Base-by-base conservation (phyloP, 2,329 filamentous ascomycete species). In the Cercospora sojina region DNA sequence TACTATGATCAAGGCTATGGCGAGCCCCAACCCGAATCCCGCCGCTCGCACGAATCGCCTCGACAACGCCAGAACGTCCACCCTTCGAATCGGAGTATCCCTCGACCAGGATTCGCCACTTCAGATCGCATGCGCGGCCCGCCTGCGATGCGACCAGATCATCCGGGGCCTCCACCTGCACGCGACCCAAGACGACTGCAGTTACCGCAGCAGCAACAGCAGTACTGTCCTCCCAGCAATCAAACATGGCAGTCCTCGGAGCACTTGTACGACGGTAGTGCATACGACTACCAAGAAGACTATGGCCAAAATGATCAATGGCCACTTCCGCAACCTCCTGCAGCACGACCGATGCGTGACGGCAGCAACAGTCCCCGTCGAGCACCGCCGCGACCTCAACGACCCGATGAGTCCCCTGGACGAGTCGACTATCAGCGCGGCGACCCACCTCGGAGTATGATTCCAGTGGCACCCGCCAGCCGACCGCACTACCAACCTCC, bases 261-360 rank as follows among this genome's bases (percentile, higher is more conserved):
- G 55, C 67, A 69, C 55, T 43, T 72, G 53, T 75, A 75, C 49
- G 73, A 76, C 47, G 72, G 70, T 31, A 72, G 65, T 55, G 72
- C 61, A 5, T 74, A 74, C 60, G 72, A 68, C 49, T 67, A 69
- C 27, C 53, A 66, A 43, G 70, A 70, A 23, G 65, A 65, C 32
- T 70, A 70, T 31, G 66, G 53, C 5, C 70, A 69, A 38, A 49
- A 59, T 41, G 70, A 73, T 49, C 67, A 74, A 61, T 75, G 74
- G 74, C 74, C 74, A 9, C 65, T 75, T 27, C 69, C 72, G 8
- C 61, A 31, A 2, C 64, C 59, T 9, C 60, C 67, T 31, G 51
- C 55, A 9, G 43, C 64, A 25, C 63, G 60, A 29, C 55, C 70
- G 18, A 43, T 59, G 23, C 53, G 31, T n/a, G 60, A 60, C 16